Conservation (phyloP, 176 grass and related monocot species). For the bread wheat (Triticum aestivum) region IWGSC_CS_RefSeq_v2.1 NC_057810.1:379160347-379160846, state of each 20-base stretch:
- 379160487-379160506: not conserved
- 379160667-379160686: conserved; percentile 80
- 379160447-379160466: conserved; percentile 52
- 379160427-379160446: conserved; percentile 87
- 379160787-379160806: not conserved
- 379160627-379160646: conserved; percentile 75
- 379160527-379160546: conserved; percentile 57
- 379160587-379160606: conserved; percentile 79
- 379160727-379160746: conserved; percentile 75
- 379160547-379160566: conserved; percentile 81
- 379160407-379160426: conserved; percentile 86
- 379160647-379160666: conserved; percentile 76
- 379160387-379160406: conserved; percentile 86
- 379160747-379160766: conserved; percentile 3
- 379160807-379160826: conserved; percentile 11
- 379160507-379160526: not conserved
- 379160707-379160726: conserved; percentile 86
- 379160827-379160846: conserved; percentile 75
- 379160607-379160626: conserved; percentile 78
- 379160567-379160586: conserved; percentile 83
- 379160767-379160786: not conserved
- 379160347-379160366: conserved; percentile 15
- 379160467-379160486: not conserved
- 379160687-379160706: conserved; percentile 70
- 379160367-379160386: conserved; percentile 78